Evolutionary conservation across 257 asterid genomes (phyloP).

Genomic region (Plantago ovata): DNA sequence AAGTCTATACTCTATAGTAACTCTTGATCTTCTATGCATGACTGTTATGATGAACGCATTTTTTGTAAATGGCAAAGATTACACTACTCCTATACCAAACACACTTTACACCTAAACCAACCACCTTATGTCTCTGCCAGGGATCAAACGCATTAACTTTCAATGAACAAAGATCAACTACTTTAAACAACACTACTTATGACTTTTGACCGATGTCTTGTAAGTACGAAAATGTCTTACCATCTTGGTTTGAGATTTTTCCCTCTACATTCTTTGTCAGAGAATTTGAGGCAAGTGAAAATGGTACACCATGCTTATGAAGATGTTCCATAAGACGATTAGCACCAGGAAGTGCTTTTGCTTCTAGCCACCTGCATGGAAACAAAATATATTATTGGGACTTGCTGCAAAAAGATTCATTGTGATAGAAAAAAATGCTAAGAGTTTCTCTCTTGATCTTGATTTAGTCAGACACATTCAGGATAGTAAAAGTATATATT

Average conservation of each 20-base stretch:
- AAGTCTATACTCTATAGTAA: conserved; percentile 7
- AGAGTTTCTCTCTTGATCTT: background rate
- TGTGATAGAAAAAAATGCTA: background rate
- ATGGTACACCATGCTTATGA: conserved; percentile 57
- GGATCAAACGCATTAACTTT: no score
- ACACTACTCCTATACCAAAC: no score
- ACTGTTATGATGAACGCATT: no score
- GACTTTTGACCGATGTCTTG: conserved; percentile 5
- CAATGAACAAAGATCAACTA: no score
- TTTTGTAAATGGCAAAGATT: no score
- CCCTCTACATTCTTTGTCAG: conserved; percentile 46
- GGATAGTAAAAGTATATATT: background rate
- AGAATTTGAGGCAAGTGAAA: conserved; percentile 86
- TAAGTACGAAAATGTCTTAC: conserved; percentile 29
- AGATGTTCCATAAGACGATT: conserved; percentile 77
- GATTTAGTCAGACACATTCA: background rate
- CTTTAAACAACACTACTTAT: no score
- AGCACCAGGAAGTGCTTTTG: conserved; percentile 86
- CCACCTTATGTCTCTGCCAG: no score
- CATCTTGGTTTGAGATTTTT: conserved; percentile 60
- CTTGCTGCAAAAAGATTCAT: background rate
- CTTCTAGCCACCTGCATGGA: conserved; percentile 56
- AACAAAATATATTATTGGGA: conserved; percentile 7
- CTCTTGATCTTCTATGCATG: no score
- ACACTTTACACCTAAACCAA: no score